Percentiles rank a stretch among this genome's conserved stretches.
Conservation (phyloP, 768 basidiomycete genomes). For the Aureoboletus auriporus region DNA sequence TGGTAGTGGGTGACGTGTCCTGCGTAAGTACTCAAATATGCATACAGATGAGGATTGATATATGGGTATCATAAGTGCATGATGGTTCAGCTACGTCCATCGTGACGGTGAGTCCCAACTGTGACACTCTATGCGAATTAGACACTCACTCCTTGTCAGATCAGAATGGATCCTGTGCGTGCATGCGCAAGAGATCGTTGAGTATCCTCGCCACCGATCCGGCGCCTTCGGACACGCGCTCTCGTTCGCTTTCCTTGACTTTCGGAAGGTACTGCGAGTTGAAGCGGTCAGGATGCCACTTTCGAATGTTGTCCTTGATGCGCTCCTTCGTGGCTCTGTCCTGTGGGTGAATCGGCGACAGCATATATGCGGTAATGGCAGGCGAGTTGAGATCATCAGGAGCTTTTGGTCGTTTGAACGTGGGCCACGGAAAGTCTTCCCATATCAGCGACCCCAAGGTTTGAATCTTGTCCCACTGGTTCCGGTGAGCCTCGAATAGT, state of each 20-base stretch:
- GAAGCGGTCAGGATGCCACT: conserved; percentile 84
- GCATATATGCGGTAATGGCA: conserved; percentile 58
- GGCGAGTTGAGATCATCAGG: conserved; percentile 60
- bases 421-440: conserved; percentile 74
- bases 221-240: conserved; percentile 67
- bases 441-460: conserved; percentile 45
- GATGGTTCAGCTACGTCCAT: conserved; percentile 13
- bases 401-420: conserved; percentile 49
- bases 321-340: conserved; percentile 60
- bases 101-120: not conserved
- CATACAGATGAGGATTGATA: conserved; percentile 28
- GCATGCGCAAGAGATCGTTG: conserved; percentile 63
- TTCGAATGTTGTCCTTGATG: conserved; percentile 67
- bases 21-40: conserved; percentile 12
- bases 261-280: conserved; percentile 63
- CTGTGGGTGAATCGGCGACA: conserved; percentile 52
- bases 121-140: not conserved
- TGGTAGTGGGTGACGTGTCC: no score
- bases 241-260: conserved; percentile 60
- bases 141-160: conserved; percentile 27
- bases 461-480: conserved; percentile 51
- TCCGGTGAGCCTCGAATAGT: conserved; percentile 59
- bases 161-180: conserved; percentile 36
- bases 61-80: conserved; percentile 28
- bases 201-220: conserved; percentile 67